These are phyloP conservation scores for Hanseniaspora sp. DNA, from an alignment of 1,139 yeast genomes.

Conservation along the genomic window DNA sequence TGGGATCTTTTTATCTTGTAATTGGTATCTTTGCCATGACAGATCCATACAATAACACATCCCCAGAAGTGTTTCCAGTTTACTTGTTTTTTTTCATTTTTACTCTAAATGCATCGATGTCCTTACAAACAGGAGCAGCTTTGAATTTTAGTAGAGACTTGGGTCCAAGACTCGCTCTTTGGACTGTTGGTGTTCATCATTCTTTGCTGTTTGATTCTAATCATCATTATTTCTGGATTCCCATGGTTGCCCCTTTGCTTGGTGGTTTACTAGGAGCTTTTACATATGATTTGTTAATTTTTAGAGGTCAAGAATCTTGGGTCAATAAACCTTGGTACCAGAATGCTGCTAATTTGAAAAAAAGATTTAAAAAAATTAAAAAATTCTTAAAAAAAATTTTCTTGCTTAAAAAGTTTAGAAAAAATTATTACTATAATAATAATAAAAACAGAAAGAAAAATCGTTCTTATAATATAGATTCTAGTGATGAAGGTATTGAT, in stretches of 20 bases:
- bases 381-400: slow-evolving; percentile 4
- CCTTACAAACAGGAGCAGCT: slow-evolving; percentile 44
- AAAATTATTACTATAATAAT: not conserved
- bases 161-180: slow-evolving; percentile 41
- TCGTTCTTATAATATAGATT: not conserved
- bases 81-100: slow-evolving; percentile 36
- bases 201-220: slow-evolving; percentile 33
- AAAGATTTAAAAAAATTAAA: slow-evolving; percentile 6
- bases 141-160: slow-evolving; percentile 44
- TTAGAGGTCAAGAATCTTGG: slow-evolving; percentile 41
- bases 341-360: slow-evolving; percentile 8
- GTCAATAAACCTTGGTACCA: slow-evolving; percentile 33
- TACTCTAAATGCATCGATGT: slow-evolving; percentile 37
- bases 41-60: slow-evolving; percentile 39
- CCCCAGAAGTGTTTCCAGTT: slow-evolving; percentile 38
- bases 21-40: slow-evolving; percentile 39
- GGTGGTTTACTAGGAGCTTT: slow-evolving; percentile 39
- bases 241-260: slow-evolving; percentile 37
- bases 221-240: slow-evolving; percentile 42
- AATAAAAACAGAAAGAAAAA: no score
- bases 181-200: slow-evolving; percentile 37
- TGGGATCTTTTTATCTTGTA: slow-evolving; percentile 36
- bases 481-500: slow-evolving; percentile 2
- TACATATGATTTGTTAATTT: slow-evolving; percentile 39
- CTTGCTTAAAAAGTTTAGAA: not conserved